phyloP scores from a whole-genome alignment of 2,329 filamentous ascomycete species.

The Fusarium palustre region DNA sequence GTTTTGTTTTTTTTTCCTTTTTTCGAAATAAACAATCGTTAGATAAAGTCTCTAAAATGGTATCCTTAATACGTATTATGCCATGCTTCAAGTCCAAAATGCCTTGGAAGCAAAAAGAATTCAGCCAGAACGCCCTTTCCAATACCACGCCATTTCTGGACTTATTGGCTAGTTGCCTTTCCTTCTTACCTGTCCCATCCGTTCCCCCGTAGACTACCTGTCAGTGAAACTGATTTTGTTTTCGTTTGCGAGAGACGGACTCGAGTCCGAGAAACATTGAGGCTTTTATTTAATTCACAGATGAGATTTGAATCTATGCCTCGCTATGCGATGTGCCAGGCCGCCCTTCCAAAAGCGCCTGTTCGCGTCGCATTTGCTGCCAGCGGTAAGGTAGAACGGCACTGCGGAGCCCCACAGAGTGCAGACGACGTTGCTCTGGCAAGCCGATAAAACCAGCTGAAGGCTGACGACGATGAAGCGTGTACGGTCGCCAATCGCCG shows the following conservation, averaged over 20 bases:
- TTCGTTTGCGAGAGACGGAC: background rate
- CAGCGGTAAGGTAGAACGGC: slow-evolving; percentile 47
- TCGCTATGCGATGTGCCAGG: slow-evolving; percentile 46
- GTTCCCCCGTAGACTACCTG: background rate
- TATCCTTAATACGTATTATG: slow-evolving; percentile 33
- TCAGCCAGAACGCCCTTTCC: slow-evolving; percentile 36
- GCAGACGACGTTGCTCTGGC: slow-evolving; percentile 42
- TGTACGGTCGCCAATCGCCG: slow-evolving; percentile 18
- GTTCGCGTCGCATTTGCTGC: slow-evolving; percentile 39
- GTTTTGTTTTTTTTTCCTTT: too few species aligned
- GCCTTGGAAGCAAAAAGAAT: slow-evolving; percentile 28
- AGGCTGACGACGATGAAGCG: slow-evolving; percentile 40
- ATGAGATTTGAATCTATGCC: slow-evolving; percentile 16
- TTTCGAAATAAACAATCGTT: slow-evolving; percentile 32
- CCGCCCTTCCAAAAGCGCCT: slow-evolving; percentile 40
- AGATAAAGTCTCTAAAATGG: slow-evolving; percentile 36
- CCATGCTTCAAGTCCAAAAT: slow-evolving; percentile 31
- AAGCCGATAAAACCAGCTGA: slow-evolving; percentile 46
- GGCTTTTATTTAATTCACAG: background rate
- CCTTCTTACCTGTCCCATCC: slow-evolving; percentile 12
- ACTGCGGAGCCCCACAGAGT: slow-evolving; percentile 45
- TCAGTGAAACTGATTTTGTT: slow-evolving; percentile 1
- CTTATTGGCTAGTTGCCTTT: slow-evolving; percentile 18
- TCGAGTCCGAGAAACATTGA: slow-evolving; percentile 1
- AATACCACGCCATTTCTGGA: slow-evolving; percentile 18